Conservation (phyloP, 208 protist species). For the Crithidia bombi region DNA sequence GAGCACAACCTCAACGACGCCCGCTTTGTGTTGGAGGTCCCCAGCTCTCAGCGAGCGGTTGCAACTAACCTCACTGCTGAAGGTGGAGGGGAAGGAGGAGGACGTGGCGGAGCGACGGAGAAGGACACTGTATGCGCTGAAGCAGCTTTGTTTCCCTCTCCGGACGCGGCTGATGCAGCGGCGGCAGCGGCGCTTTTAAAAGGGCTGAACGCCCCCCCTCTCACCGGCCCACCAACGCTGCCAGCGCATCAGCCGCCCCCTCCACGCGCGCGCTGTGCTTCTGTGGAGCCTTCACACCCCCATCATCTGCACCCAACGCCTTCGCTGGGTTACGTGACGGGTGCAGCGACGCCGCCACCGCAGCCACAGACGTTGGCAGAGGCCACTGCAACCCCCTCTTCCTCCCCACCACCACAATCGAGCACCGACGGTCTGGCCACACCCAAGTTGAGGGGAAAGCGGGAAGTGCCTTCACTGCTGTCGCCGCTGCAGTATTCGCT, state of each 20-base stretch:
- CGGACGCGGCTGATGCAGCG: background rate
- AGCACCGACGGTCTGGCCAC: background rate
- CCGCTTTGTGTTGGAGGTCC: slow-evolving; percentile 52
- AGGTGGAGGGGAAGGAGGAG: background rate
- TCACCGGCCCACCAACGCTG: slow-evolving; percentile 4
- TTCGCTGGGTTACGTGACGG: background rate
- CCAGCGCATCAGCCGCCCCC: slow-evolving; percentile 22
- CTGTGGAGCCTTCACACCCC: background rate
- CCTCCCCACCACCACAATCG: background rate
- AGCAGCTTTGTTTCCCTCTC: background rate
- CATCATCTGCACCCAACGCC: background rate
- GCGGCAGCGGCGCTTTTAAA: background rate
- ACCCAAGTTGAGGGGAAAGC: background rate
- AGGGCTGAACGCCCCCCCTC: slow-evolving; percentile 2
- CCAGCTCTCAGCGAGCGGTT: background rate
- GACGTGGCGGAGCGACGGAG: background rate
- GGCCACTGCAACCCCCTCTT: background rate
- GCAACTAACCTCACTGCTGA: background rate
- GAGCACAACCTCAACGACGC: slow-evolving; percentile 53
- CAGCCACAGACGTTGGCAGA: background rate
- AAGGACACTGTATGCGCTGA: background rate
- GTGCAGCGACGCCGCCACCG: background rate
- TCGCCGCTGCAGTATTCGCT: slow-evolving; percentile 16
- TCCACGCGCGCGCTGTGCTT: slow-evolving; percentile 27
- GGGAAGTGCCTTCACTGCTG: background rate